A percentile compares a stretch with the other conserved stretches of the same genome.
phyloP scores from a whole-genome alignment of 441 rosid genomes.

The Lepidium campestre region DNA sequence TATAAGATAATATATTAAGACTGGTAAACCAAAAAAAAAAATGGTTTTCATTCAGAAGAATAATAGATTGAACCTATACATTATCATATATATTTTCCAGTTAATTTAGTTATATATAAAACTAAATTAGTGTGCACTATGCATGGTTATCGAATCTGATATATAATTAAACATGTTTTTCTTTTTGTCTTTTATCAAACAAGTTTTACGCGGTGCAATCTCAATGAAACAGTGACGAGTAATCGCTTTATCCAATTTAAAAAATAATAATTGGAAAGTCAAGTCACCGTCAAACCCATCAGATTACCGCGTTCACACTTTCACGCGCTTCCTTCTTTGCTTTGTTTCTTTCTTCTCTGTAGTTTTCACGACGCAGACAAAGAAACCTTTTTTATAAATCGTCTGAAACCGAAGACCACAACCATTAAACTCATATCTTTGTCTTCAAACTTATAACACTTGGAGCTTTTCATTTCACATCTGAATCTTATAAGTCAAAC shows the following conservation, averaged over 20 bases:
- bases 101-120: no score
- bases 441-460: constrained; percentile 24
- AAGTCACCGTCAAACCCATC: constrained; percentile 44
- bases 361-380: background rate
- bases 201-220: constrained; percentile 31
- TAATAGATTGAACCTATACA: no score
- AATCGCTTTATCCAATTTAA: constrained; percentile 11
- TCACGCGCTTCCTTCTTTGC: constrained; percentile 45
- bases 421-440: constrained; percentile 15
- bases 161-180: constrained; percentile 12
- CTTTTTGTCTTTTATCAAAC: constrained; percentile 14
- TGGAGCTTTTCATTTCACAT: constrained; percentile 28
- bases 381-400: constrained; percentile 16
- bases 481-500: constrained; percentile 26
- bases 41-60: no score
- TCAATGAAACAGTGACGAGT: constrained; percentile 27
- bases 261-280: constrained; percentile 23
- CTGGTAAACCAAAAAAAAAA: no score
- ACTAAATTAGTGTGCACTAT: background rate
- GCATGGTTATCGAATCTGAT: background rate
- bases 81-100: no score
- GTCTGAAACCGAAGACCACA: constrained; percentile 18
- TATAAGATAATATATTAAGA: no score
- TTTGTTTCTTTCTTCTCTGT: background rate
- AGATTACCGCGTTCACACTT: constrained; percentile 46